Percentiles rank a stretch among this genome's conserved stretches.
Conservation (phyloP, 2,329 filamentous ascomycete genomes). For the Exophiala alcalophila region DNA sequence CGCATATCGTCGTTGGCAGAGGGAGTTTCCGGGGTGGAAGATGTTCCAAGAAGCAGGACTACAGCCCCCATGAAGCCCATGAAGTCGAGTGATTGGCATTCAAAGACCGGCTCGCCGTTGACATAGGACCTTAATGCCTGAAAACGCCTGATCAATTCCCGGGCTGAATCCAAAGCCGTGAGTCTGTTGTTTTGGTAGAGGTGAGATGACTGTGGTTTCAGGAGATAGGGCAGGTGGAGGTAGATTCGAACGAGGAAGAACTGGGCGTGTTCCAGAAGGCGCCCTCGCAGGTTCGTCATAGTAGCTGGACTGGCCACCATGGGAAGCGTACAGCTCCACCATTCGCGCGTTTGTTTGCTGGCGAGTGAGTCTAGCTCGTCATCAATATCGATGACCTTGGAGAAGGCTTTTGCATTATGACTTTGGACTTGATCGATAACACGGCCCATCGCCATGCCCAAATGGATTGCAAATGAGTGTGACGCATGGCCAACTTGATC, state of each 20-base stretch:
- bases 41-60: conserved; percentile 5
- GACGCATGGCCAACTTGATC: conserved; percentile 7
- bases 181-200: conserved; percentile 5
- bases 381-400: conserved; percentile 12
- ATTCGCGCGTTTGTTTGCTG: neutral
- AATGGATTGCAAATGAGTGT: conserved; percentile 8
- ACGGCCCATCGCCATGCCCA: conserved; percentile 7
- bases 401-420: conserved; percentile 4
- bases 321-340: conserved; percentile 10
- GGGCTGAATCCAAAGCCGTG: conserved; percentile 6
- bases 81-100: conserved; percentile 15
- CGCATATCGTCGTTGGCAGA: neutral
- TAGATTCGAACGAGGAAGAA: conserved; percentile 11
- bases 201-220: conserved; percentile 11
- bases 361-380: conserved; percentile 12
- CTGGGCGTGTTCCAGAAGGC: conserved; percentile 10
- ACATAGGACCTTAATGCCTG: conserved; percentile 7
- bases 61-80: conserved; percentile 13
- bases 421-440: conserved; percentile 15
- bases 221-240: conserved; percentile 12
- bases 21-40: neutral
- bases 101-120: conserved; percentile 3
- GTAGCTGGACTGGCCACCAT: neutral
- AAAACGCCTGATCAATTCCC: conserved; percentile 5
- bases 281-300: conserved; percentile 6